Base-by-base conservation (phyloP, 176 grass and related monocot genomes). In the Cocos nucifera region DNA sequence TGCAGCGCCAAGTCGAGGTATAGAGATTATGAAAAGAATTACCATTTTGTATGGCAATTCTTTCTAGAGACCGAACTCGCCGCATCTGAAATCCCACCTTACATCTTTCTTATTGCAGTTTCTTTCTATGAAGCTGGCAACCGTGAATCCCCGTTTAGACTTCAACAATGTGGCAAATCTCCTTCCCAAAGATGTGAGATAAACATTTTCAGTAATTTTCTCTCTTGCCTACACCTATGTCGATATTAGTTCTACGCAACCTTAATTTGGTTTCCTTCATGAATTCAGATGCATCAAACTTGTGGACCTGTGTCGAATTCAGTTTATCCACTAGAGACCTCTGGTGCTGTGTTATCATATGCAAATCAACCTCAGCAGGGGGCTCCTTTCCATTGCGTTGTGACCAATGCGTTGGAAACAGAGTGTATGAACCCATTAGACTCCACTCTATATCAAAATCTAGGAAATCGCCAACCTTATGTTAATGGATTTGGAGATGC, bases 1-100 rank as follows among this genome's bases (percentile, higher is more conserved):
- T 98, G 77, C 94, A 98, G 68, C 88, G 87, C 73, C 94, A 98
- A 86, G 94, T 98, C 58, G 94, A 98, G 94, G 94, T 98, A 90
- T 69, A 32, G 7, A 51, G 32, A 54, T 53, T 52, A 51, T 69
- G 63, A 53, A 57, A 44, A 81, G 51, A 79, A 65, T 51, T 54
- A 66, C 64, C 56, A 20, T 64, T 69, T 65, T 55, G 69, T 25
- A 15, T 55, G 73, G 56, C 75, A 53, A 67, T 19, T 49, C 17
- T 24, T 0, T 30, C 5, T 51, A 5, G 9, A 8, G 22, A 8
- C n/a, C 17, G 35, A 1, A 54, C 26, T 17, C 17, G 30, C 44
- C 16, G n/a, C 26, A 54, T 80, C 73, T 92, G 3, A 88, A 68
- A 57, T 50, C 48, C 67, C 69, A 27, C 57, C 62, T 56, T 58